Conservation (phyloP, 805 yeast species). For the Wickerhamiella sergipiensis region DNA sequence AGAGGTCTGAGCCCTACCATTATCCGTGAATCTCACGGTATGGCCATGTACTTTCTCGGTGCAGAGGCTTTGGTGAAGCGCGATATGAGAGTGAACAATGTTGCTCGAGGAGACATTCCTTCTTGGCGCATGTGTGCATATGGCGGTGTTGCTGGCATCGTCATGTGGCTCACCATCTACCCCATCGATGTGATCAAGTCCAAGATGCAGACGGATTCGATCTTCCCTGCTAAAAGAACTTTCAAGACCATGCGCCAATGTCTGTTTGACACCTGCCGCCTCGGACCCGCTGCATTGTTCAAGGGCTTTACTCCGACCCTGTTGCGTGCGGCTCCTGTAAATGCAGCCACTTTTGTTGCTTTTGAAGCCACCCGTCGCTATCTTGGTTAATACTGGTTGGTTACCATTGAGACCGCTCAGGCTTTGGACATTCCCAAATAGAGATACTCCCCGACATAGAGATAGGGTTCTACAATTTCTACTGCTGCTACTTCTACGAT, state of each 20-base stretch:
- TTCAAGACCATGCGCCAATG: slow-evolving; percentile 51
- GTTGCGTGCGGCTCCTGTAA: slow-evolving; percentile 94
- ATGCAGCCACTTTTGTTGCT: slow-evolving; percentile 91
- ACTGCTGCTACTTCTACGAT: too few relatives aligned
- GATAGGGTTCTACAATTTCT: too few relatives aligned
- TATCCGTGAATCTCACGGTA: slow-evolving; percentile 72
- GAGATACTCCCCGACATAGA: neutral
- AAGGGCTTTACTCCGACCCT: slow-evolving; percentile 88
- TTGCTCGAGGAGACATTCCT: slow-evolving; percentile 60
- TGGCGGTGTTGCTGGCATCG: slow-evolving; percentile 86
- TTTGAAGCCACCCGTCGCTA: slow-evolving; percentile 65
- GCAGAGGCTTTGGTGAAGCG: slow-evolving; percentile 76
- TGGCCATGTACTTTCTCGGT: slow-evolving; percentile 74
- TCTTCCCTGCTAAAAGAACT: slow-evolving; percentile 42
- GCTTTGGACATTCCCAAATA: too few relatives aligned
- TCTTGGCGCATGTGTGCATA: slow-evolving; percentile 74
- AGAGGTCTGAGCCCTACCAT: slow-evolving; percentile 77
- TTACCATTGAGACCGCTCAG: slow-evolving; percentile 2
- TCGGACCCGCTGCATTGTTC: slow-evolving; percentile 45
- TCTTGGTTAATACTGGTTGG: slow-evolving; percentile 21
- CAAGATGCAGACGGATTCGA: slow-evolving; percentile 64
- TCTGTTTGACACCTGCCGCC: slow-evolving; percentile 35
- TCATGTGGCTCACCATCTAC: slow-evolving; percentile 73
- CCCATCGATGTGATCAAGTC: slow-evolving; percentile 91
- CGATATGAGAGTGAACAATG: slow-evolving; percentile 36